Conservation (phyloP, 1,284 basidiomycete species). For the Sporisorium scitamineum region DNA sequence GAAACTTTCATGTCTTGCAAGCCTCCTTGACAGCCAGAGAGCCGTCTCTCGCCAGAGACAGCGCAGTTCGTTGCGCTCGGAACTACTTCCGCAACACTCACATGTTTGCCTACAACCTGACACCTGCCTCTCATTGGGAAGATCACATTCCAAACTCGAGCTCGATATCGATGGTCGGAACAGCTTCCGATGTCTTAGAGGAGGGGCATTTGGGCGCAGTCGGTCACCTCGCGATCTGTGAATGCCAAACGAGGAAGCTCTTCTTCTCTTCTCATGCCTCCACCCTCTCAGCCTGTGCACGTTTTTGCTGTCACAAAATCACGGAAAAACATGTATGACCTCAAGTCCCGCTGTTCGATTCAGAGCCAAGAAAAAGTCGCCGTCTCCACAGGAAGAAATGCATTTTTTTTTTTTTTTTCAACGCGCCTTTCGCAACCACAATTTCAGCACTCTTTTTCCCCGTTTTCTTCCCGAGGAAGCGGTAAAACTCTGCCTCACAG, state of each 20-base stretch:
- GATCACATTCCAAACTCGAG: neutral
- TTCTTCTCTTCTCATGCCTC: slow-evolving; percentile 13
- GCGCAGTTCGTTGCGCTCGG: neutral
- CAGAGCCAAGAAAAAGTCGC: neutral
- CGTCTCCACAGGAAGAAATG: neutral
- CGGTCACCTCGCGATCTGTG: slow-evolving; percentile 4
- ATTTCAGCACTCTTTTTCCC: neutral
- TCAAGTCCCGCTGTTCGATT: slow-evolving; percentile 7
- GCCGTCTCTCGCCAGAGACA: no score
- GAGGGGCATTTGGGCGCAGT: neutral
- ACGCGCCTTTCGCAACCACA: neutral
- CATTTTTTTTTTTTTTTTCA: neutral
- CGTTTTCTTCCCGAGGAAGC: neutral
- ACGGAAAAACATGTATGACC: slow-evolving; percentile 22
- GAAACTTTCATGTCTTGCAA: neutral
- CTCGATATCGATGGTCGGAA: slow-evolving; percentile 3
- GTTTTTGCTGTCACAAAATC: slow-evolving; percentile 4
- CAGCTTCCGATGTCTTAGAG: neutral
- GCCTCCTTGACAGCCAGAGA: neutral
- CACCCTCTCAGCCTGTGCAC: slow-evolving; percentile 17
- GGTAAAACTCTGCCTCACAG: no score
- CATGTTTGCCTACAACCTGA: slow-evolving; percentile 1
- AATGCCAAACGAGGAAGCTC: neutral
- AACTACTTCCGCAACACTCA: neutral
- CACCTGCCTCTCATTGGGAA: neutral